These are phyloP conservation scores for Pachysandra terminalis DNA, from an alignment of 164 flowering plant species.

Conservation along the genomic window DNA sequence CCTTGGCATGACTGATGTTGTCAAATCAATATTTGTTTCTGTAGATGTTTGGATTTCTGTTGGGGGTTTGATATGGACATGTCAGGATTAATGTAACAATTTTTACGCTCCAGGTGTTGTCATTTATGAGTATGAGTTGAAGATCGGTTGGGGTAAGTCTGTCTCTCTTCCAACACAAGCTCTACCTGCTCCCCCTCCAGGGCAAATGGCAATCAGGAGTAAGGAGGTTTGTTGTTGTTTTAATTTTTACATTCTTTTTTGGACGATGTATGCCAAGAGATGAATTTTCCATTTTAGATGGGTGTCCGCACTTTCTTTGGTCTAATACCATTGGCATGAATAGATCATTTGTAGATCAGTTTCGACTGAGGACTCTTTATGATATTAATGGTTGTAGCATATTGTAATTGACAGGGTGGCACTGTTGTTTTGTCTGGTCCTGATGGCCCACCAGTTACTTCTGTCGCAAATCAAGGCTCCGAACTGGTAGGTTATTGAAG, in stretches of 20 bases:
- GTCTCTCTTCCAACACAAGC: conserved; percentile 99
- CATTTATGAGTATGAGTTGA: conserved; percentile 94
- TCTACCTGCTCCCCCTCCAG: conserved; percentile 99
- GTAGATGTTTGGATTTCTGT: no score
- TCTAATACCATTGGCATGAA: no score
- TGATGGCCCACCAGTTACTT: conserved; percentile 88
- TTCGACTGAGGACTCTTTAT: background rate
- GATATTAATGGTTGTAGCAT: conserved; percentile 8
- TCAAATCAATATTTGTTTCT: no score
- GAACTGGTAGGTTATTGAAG: conserved; percentile 70
- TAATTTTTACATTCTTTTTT: background rate
- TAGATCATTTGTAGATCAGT: background rate
- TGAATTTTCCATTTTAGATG: background rate
- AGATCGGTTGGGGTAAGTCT: conserved; percentile 99
- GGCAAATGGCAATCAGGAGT: conserved; percentile 99
- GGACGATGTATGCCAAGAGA: background rate
- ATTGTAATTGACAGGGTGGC: conserved; percentile 63
- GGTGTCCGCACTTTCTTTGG: no score
- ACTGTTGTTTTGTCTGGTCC: conserved; percentile 95
- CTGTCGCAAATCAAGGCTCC: conserved; percentile 81
- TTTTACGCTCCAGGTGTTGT: conserved; percentile 62
- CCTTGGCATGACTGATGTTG: no score
- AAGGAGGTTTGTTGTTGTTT: conserved; percentile 64
- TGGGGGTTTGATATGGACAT: no score
- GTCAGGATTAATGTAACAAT: background rate